phyloP scores from a whole-genome alignment of 192 early-diverging fungal genomes.

The Backusella westeae region DNA sequence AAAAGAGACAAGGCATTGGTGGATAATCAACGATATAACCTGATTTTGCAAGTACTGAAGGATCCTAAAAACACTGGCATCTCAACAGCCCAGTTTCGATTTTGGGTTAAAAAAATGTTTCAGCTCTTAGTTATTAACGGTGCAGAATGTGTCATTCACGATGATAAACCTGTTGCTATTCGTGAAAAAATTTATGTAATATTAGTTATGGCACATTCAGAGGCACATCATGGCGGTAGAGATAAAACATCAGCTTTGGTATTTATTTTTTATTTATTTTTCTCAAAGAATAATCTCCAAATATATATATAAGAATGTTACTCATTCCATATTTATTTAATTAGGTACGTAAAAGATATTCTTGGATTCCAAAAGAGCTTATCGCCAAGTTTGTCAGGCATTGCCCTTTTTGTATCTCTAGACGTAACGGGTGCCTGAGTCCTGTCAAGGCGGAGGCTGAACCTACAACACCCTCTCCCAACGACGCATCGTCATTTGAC shows the following conservation, averaged over 20 bases:
- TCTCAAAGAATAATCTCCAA: not conserved
- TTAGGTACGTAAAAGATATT: conserved; percentile 30
- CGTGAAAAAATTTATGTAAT: conserved; percentile 46
- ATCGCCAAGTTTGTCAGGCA: conserved; percentile 32
- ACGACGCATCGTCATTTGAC: conserved; percentile 4
- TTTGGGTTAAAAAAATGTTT: conserved; percentile 57
- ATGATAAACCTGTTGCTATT: conserved; percentile 49
- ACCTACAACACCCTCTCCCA: not conserved
- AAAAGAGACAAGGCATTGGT: conserved; percentile 51
- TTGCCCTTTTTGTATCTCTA: conserved; percentile 35
- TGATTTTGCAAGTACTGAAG: conserved; percentile 48
- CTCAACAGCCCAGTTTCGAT: conserved; percentile 52
- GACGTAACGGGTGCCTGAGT: conserved; percentile 24
- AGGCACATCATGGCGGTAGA: conserved; percentile 48
- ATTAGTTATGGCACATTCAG: conserved; percentile 41
- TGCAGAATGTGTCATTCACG: conserved; percentile 42
- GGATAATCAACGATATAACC: conserved; percentile 40
- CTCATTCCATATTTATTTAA: conserved; percentile 5
- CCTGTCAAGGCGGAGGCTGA: not conserved
- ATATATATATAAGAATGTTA: conserved; percentile 17
- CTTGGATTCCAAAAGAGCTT: conserved; percentile 35
- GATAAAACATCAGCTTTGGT: conserved; percentile 55
- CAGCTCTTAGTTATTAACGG: conserved; percentile 28
- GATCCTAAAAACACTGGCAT: conserved; percentile 50
- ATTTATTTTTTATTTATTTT: conserved; percentile 4